Evolutionary conservation across 2,329 filamentous ascomycete genomes (phyloP).

Genomic region (Neurospora sp.): DNA sequence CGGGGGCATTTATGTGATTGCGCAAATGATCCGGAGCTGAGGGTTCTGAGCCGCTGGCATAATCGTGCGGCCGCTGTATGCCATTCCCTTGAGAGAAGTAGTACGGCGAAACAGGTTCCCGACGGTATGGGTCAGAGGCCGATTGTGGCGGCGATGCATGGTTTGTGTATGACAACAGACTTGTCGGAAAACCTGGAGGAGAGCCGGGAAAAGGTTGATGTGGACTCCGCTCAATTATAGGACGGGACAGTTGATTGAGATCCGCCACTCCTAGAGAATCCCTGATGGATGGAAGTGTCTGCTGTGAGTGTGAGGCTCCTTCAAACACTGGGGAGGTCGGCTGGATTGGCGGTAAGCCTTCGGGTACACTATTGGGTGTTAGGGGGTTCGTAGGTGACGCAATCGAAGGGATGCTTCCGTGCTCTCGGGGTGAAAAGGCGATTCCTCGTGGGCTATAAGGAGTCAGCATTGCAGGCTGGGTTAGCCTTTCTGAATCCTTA

Average conservation of each 20-base stretch:
- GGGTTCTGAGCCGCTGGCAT: conserved; percentile 35
- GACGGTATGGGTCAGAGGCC: conserved; percentile 33
- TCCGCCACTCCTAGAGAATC: conserved; percentile 24
- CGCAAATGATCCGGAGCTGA: conserved; percentile 24
- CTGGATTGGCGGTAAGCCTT: conserved; percentile 26
- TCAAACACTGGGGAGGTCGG: conserved; percentile 30
- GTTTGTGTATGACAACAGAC: conserved; percentile 24
- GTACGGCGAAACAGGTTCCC: conserved; percentile 39
- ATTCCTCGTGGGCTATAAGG: conserved; percentile 15
- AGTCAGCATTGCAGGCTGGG: conserved; percentile 9
- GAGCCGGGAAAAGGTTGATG: conserved; percentile 23
- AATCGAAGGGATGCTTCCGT: conserved; percentile 7
- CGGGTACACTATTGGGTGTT: conserved; percentile 14
- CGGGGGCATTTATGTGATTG: conserved; percentile 3
- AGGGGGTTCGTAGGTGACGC: conserved; percentile 14
- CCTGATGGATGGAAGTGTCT: conserved; percentile 30
- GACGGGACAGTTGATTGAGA: conserved; percentile 14
- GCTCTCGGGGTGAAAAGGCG: conserved; percentile 14
- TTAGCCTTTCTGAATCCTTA: conserved; percentile 8
- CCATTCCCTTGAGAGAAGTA: conserved; percentile 24
- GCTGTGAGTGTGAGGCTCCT: conserved; percentile 5
- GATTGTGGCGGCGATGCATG: conserved; percentile 40
- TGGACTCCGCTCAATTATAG: background rate
- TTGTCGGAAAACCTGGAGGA: conserved; percentile 23
- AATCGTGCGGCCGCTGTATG: conserved; percentile 31